Conservation (phyloP, 129 eudicot genomes). For the Mikania micrantha region DNA sequence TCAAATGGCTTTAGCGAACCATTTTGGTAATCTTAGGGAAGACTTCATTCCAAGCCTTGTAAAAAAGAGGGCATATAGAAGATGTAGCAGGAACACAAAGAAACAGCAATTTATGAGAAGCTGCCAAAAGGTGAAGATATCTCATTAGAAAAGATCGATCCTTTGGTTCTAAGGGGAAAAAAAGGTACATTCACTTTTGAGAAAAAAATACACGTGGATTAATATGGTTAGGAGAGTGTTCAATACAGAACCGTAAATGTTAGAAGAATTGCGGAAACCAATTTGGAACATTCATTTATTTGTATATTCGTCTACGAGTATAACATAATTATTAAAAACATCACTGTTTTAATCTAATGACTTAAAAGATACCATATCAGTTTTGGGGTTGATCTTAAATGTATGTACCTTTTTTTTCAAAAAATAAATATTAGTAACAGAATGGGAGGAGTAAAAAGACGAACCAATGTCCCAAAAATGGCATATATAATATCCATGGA, state of each 20-base stretch:
- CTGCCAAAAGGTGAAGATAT: slow-evolving; percentile 39
- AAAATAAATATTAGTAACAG: not conserved
- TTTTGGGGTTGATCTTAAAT: slow-evolving; percentile 6
- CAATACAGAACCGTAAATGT: no score
- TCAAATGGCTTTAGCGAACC: slow-evolving; percentile 74
- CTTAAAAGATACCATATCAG: not conserved
- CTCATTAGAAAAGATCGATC: not conserved
- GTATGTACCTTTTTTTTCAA: not conserved
- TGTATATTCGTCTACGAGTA: no score
- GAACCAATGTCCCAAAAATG: slow-evolving; percentile 79
- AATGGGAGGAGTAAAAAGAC: slow-evolving; percentile 13
- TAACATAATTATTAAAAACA: no score
- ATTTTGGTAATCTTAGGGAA: slow-evolving; percentile 59
- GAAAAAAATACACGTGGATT: not conserved
- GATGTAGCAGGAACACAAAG: slow-evolving; percentile 82
- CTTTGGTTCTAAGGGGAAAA: not conserved
- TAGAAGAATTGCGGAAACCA: no score
- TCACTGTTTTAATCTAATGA: not conserved
- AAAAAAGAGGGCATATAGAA: slow-evolving; percentile 76
- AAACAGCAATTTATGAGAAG: slow-evolving; percentile 65
- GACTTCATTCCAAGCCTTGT: slow-evolving; percentile 84
- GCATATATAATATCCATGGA: slow-evolving; percentile 70
- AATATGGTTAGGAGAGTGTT: no score
- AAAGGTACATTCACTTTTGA: not conserved
- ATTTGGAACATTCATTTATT: no score